A percentile compares a stretch with the other conserved stretches of the same genome.
Evolutionary conservation across 2,329 filamentous ascomycete genomes (phyloP).

Genomic region (Amylocarpus encephaloides): DNA sequence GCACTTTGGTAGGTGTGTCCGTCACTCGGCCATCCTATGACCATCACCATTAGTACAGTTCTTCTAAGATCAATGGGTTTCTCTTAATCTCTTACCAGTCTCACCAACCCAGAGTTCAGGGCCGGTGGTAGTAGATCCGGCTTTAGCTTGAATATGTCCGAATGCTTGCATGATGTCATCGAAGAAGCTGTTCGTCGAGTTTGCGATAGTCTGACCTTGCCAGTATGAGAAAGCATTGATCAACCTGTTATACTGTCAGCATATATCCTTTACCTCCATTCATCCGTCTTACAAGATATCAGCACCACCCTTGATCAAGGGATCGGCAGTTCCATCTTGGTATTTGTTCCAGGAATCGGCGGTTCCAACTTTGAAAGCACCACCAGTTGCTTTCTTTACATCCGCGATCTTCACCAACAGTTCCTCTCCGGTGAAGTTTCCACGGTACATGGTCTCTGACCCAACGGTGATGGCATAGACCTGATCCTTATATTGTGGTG

Average conservation of each 20-base stretch:
- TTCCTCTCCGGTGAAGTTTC: conserved; percentile 55
- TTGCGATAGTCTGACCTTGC: conserved; percentile 54
- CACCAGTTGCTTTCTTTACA: conserved; percentile 49
- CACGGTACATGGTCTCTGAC: conserved; percentile 64
- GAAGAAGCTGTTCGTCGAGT: conserved; percentile 54
- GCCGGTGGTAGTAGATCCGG: conserved; percentile 43
- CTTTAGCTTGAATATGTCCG: conserved; percentile 53
- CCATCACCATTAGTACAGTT: background rate
- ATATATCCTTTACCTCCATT: background rate
- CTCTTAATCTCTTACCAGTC: conserved; percentile 38
- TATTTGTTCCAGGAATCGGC: conserved; percentile 71
- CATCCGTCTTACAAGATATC: conserved; percentile 41
- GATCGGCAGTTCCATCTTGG: conserved; percentile 60
- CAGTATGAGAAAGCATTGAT: conserved; percentile 69
- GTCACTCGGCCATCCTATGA: conserved; percentile 52
- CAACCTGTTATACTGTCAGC: conserved; percentile 35
- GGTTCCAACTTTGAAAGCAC: conserved; percentile 53
- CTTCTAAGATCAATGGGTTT: background rate
- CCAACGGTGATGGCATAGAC: conserved; percentile 66
- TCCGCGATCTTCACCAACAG: conserved; percentile 56
- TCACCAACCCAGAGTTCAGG: conserved; percentile 65
- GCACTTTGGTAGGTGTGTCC: conserved; percentile 57
- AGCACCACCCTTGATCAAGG: conserved; percentile 48
- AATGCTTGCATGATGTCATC: conserved; percentile 61
- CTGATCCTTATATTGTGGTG: conserved; percentile 45